Evolutionary conservation across 345 rosid species (phyloP).

Genomic region (Dipteronia sinensis): DNA sequence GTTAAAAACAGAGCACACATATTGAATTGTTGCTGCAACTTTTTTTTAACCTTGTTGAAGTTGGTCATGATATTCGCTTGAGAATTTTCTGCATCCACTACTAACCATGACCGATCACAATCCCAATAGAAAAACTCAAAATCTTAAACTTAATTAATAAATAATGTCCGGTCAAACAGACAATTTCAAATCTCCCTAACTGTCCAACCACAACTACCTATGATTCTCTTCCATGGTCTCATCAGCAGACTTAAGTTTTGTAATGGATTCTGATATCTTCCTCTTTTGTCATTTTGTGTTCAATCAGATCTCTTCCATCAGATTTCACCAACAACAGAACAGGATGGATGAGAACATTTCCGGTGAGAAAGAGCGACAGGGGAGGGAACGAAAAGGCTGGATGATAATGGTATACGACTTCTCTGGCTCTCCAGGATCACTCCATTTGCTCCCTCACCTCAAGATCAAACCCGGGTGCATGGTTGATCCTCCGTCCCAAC

Average conservation of each 20-base stretch:
- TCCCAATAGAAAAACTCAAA: not conserved
- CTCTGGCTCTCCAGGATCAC: slow-evolving; percentile 93
- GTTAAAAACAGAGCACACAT: too few species aligned
- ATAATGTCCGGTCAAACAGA: slow-evolving; percentile 31
- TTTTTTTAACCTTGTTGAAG: not conserved
- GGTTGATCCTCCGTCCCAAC: slow-evolving; percentile 86
- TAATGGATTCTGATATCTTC: not conserved
- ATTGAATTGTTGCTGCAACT: too few species aligned
- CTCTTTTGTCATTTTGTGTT: not conserved
- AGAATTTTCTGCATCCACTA: not conserved
- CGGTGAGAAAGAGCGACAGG: slow-evolving; percentile 60
- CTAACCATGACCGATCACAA: slow-evolving; percentile 16
- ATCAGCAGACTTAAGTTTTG: not conserved
- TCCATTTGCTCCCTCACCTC: slow-evolving; percentile 95
- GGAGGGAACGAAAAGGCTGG: slow-evolving; percentile 88
- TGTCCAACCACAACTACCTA: slow-evolving; percentile 28
- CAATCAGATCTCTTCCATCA: slow-evolving; percentile 54
- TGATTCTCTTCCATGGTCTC: slow-evolving; percentile 41
- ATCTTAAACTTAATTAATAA: not conserved
- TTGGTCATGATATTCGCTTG: not conserved
- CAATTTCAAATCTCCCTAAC: slow-evolving; percentile 29
- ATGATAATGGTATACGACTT: slow-evolving; percentile 87
- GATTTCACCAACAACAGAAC: slow-evolving; percentile 46
- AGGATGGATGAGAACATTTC: slow-evolving; percentile 79
- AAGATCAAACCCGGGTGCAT: slow-evolving; percentile 87